A percentile compares a stretch with the other conserved stretches of the same genome.
phyloP scores from a whole-genome alignment of 805 yeast species.

The Teunomyces atbi region DNA sequence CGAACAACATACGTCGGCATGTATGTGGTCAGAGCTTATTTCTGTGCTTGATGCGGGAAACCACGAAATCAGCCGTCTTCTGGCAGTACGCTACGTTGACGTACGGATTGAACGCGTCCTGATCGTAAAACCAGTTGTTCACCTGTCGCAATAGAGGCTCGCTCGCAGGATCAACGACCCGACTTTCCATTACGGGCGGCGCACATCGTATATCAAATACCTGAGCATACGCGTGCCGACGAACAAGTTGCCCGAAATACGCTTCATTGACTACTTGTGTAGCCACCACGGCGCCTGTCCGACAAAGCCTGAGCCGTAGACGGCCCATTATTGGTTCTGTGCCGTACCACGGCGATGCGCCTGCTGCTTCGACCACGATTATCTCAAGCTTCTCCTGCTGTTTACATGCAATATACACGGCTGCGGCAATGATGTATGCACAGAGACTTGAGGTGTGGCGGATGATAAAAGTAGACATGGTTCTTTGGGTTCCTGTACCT shows the following conservation, averaged over 20 bases:
- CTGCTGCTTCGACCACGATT: not conserved
- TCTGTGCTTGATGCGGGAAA: not conserved
- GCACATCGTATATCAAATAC: not conserved
- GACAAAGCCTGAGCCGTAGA: not conserved
- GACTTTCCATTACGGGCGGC: not conserved
- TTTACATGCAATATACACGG: not conserved
- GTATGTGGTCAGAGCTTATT: not conserved
- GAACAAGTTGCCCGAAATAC: not conserved
- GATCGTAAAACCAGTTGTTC: not conserved
- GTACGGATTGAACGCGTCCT: not conserved
- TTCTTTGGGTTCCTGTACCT: not conserved
- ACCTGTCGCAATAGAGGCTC: not conserved
- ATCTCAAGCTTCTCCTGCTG: not conserved
- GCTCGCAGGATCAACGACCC: not conserved
- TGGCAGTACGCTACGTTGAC: not conserved
- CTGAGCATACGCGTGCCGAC: not conserved
- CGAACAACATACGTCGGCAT: not conserved
- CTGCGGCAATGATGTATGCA: constrained; percentile 1
- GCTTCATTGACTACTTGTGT: not conserved
- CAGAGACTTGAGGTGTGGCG: constrained; percentile 1
- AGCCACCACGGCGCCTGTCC: not conserved
- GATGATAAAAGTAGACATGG: not conserved
- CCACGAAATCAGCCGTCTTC: not conserved
- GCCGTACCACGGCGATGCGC: no score
- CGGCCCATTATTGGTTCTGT: not conserved